Evolutionary conservation across 192 early-diverging fungal species (phyloP), one percentile per base, ranked within the genome.

Genomic region (Haplosporangium gracile): DNA sequence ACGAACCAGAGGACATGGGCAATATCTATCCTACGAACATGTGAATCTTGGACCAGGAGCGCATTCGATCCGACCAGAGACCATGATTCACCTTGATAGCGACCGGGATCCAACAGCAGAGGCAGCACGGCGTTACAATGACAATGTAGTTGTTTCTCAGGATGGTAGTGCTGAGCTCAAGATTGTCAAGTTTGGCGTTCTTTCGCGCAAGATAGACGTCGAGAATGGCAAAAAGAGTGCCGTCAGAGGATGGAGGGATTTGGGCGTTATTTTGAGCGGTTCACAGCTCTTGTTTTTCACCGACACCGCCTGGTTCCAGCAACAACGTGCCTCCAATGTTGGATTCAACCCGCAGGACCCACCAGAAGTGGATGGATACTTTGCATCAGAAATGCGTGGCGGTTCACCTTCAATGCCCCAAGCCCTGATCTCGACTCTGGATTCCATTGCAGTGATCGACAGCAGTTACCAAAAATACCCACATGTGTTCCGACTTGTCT

Each of bases 231-330:
- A 92, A 24, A 94, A 94, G 77, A 93, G 87, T 18, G 72, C 87
- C 38, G 90, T 93, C 75, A 91, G 95, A 29, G 89, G 93, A 38
- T 96, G 95, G 95, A 92, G 93, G 88, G 90, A 92, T 24, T 90
- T 93, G n/a, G 94, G 95, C 80, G 91, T 96, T 70, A 93, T 95
- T 26, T 86, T 96, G 42, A 94, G 94, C 81, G 95, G 95, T 38
- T 95, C 94, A 63, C 93, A 95, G 39, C 88, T 96, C 63, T 91
- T 95, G 68, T 93, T 96, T 57, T 95, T 96, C 88, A 90, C 90
- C 18, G 93, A 94, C 70, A 75, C 88, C 3, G 68, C 88, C 11
- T 89, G 89, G 74, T 93, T 93, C 65, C 90, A 93, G 34, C 55
- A 80, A 15, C 90, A 91, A 76, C 76, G 74, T 10, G 80, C 70